A percentile compares a stretch with the other conserved stretches of the same genome.
Conservation (phyloP, 2,329 filamentous ascomycete species). For the Talaromyces sp. region DNA sequence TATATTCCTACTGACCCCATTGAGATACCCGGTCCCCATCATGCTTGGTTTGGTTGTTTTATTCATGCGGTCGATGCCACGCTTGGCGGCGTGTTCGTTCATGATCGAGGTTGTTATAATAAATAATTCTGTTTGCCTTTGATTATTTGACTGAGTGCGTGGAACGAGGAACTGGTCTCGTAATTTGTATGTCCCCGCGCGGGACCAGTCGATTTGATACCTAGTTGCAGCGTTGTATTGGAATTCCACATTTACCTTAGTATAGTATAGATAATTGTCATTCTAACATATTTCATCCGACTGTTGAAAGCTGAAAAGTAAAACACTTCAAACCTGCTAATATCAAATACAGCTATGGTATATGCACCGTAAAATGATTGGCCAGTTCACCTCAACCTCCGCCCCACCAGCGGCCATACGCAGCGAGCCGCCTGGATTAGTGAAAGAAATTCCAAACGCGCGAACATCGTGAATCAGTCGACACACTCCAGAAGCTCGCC, state of each 20-base stretch:
- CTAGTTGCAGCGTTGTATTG: slow-evolving; percentile 14
- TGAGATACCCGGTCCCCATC: slow-evolving; percentile 12
- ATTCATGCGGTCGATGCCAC: neutral
- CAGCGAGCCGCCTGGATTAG: neutral
- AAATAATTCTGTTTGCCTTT: neutral
- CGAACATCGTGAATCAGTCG: neutral
- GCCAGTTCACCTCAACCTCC: neutral
- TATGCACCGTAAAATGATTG: neutral
- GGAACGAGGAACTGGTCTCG: neutral
- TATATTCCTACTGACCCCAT: slow-evolving; percentile 8
- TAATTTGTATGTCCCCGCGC: neutral
- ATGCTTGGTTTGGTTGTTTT: slow-evolving; percentile 7
- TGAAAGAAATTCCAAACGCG: neutral
- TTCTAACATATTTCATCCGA: neutral
- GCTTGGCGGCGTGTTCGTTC: neutral
- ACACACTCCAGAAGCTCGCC: neutral
- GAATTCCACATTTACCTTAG: neutral
- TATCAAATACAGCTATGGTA: neutral
- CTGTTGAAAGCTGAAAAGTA: too few relatives aligned
- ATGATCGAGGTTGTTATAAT: neutral
- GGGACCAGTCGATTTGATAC: slow-evolving; percentile 16
- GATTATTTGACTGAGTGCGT: slow-evolving; percentile 1
- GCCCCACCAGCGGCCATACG: neutral
- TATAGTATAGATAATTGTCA: neutral
- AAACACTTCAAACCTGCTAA: neutral